Base-by-base conservation (phyloP, 148 eudicot species). In the Hydrangea macrophylla region DNA sequence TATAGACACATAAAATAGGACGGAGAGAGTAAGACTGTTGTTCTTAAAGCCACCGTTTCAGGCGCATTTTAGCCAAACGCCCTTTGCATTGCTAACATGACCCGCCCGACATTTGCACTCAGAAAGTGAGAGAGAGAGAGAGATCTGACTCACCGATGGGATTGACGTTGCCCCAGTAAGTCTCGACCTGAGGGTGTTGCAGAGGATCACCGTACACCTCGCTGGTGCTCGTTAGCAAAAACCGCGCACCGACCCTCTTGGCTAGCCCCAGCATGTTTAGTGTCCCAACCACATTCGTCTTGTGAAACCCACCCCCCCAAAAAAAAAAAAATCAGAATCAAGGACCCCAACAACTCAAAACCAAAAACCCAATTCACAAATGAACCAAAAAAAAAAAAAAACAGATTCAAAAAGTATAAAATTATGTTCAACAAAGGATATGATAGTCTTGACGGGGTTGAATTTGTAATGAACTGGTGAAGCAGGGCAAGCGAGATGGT, bases 181-280 rank as follows among this genome's bases (percentile, higher is more conserved):
- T 86, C 67, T 93, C 98, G 48, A 84, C 89, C 62, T 93, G 98
- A 48, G 98, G 98, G 69, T 93, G 98, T 65, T 93, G 87, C 71
- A 93, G 76, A 6, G 98, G 98, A 58, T 93, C 98, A 55, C 98
- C 98, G 72, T 93, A 93, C n/a, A 93, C 98, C 81, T 93, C 98
- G 68, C 98, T 93, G 66, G 98, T 93, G 82, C 98, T 93, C 45
- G 98, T 93, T 40, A 93, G 84, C 80, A 93, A 64, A 56, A 93
- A 93, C 75, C 96, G 75, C 24, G 98, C 98, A 13, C 98, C 98
- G 10, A 93, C 89, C 58, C 98, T 83, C 81, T 93, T 93, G 18
- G 98, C 98, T 80, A 93, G 76, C 28, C 98, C 98, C 4, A 93
- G 73, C 98, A 93, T 93, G 84, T 93, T 93, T 76, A 93, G 69